Percentiles rank a stretch among this genome's conserved stretches.
Evolutionary conservation across 163 green algal genomes (phyloP).

Genomic region (Chloromonas sp.): DNA sequence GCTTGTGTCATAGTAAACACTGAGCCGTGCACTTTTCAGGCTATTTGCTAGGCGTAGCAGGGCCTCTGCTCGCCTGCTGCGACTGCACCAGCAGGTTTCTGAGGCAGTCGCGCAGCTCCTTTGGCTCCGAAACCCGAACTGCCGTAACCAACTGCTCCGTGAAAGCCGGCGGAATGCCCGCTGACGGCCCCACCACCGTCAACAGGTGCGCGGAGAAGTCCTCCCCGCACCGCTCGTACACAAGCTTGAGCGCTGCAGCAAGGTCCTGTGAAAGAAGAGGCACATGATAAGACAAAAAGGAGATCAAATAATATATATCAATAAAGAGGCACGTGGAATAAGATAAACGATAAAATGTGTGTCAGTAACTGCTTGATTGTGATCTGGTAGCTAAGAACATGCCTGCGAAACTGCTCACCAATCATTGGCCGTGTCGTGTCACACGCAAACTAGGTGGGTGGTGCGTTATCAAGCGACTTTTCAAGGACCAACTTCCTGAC

Average conservation of each 20-base stretch:
- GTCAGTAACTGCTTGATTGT: background rate
- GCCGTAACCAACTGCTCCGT: conserved; percentile 44
- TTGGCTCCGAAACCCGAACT: conserved; percentile 34
- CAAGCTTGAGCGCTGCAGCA: conserved; percentile 5
- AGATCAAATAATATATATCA: background rate
- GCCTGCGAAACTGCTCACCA: background rate
- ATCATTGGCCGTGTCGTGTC: background rate
- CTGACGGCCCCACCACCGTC: conserved; percentile 21
- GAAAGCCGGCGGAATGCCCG: conserved; percentile 22
- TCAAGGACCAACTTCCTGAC: no score
- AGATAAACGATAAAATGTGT: background rate
- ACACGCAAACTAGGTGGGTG: no score
- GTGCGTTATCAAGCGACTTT: no score
- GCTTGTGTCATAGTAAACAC: no score
- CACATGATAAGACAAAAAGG: background rate
- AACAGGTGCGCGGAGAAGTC: conserved; percentile 53
- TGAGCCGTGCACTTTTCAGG: no score
- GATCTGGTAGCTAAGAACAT: background rate
- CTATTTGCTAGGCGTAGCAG: no score
- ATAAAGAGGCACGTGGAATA: background rate
- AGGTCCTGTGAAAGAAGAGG: background rate
- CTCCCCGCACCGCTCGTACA: conserved; percentile 54
- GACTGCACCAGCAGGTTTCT: conserved; percentile 24
- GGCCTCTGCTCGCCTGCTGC: background rate
- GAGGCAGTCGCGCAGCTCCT: conserved; percentile 45